Evolutionary conservation across 2,329 filamentous ascomycete species (phyloP), one percentile per base, ranked within the genome.

Genomic region (Penicillium sp.): DNA sequence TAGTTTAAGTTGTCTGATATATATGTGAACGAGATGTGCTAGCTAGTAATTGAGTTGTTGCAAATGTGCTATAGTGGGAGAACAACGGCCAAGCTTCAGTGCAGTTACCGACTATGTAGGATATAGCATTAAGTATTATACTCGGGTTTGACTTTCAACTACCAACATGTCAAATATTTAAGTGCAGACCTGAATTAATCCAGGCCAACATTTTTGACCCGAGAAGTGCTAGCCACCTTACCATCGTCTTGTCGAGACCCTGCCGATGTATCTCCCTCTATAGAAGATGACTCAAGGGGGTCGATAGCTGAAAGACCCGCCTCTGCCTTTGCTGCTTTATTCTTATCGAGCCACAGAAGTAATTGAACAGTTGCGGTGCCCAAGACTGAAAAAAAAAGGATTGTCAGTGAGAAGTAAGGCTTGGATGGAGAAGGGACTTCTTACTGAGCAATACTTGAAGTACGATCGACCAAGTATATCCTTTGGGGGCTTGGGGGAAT

Each of bases 401-500:
- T 31, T 16, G 26, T 55, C 14, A 55, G 33, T 11, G 8, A n/a
- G 8, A 5, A 12, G 11, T 10, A n/a, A 4, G 9, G 16, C 6
- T 11, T 11, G 2, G 4, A 44, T 5, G 6, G 17, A 19, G 9
- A n/a, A n/a, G 17, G 12, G 5, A 9, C 33, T 42, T 50, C 53
- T 67, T 61, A 75, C 73, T 64, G 2, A 73, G 61, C 2, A 75
- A 56, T 7, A 70, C 37, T 44, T 74, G 68, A 5, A 76, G 53
- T 0, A 73, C 58, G 17, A 75, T 71, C 1, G 65, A 69, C 68
- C 69, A 77, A 0, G 67, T 59, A 50, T 76, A 76, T 5, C 75
- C 75, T 28, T 72, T 73, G 14, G 55, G 62, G 0, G 74, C 74
- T 1, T 64, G 66, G 0, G 75, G 75, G 31, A 75, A 77, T 5